These are phyloP conservation scores for Lodderomyces oxycetoniae DNA, from an alignment of 1,139 yeast species.

Conservation along the genomic window DNA sequence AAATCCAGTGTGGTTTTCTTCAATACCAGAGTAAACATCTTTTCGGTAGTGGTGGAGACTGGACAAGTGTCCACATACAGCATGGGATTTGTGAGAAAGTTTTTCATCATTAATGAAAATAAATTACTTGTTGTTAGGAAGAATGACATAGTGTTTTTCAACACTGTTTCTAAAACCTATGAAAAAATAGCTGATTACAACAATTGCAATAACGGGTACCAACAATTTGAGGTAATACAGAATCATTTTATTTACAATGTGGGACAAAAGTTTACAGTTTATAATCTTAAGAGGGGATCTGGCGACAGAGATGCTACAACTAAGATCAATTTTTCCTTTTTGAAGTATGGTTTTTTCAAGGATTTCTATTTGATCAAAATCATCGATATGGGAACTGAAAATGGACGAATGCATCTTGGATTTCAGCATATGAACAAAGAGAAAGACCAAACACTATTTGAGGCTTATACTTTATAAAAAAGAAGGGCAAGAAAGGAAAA, in stretches of 20 bases:
- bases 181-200: constrained; percentile 4
- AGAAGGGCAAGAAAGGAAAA: too few relatives aligned
- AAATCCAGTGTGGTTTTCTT: background rate
- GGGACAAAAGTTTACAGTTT: constrained; percentile 8
- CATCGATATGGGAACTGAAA: constrained; percentile 7
- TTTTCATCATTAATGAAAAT: constrained; percentile 2
- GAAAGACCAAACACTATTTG: constrained; percentile 11
- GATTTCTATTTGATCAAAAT: constrained; percentile 11
- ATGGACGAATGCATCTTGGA: constrained; percentile 9
- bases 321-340: constrained; percentile 7
- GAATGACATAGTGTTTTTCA: constrained; percentile 4
- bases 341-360: constrained; percentile 12
- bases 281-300: constrained; percentile 8
- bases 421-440: constrained; percentile 9
- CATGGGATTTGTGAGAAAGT: constrained; percentile 1
- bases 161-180: background rate
- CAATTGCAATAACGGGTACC: constrained; percentile 13
- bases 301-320: constrained; percentile 4
- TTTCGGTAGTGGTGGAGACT: too few relatives aligned
- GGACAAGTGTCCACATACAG: background rate
- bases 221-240: constrained; percentile 11
- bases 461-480: too few relatives aligned
- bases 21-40: background rate
- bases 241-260: constrained; percentile 12
- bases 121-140: constrained; percentile 3